Evolutionary conservation across 805 yeast species (phyloP).

Genomic region (Saturnispora kantuleensis): DNA sequence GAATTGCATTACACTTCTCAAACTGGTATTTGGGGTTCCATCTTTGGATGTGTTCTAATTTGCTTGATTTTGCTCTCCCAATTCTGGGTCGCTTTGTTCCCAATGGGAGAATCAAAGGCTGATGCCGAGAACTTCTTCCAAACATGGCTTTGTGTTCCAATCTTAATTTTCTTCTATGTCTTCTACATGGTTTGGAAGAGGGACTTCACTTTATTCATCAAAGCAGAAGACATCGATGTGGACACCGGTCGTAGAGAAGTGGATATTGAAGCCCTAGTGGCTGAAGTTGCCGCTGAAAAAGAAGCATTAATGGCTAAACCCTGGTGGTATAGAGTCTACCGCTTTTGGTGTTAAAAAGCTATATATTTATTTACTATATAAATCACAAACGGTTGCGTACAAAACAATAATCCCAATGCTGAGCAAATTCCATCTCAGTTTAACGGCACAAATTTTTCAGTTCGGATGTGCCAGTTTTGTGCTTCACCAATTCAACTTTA

Average conservation of each 20-base stretch:
- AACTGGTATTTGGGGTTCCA: constrained; percentile 60
- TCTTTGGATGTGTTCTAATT: constrained; percentile 49
- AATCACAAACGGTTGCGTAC: neutral
- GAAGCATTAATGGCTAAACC: constrained; percentile 34
- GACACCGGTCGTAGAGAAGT: constrained; percentile 49
- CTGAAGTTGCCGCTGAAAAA: constrained; percentile 41
- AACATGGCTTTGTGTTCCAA: constrained; percentile 55
- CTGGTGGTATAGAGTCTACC: constrained; percentile 34
- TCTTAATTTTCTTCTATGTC: constrained; percentile 41
- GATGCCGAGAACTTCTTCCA: constrained; percentile 53
- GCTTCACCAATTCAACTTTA: neutral
- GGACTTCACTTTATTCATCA: constrained; percentile 34
- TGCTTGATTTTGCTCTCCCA: constrained; percentile 58
- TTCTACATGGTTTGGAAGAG: constrained; percentile 30
- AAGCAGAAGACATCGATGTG: constrained; percentile 43
- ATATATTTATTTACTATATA: neutral
- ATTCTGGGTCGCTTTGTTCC: constrained; percentile 76
- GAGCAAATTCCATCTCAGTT: too few relatives aligned
- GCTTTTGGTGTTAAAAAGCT: constrained; percentile 37
- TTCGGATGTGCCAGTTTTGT: neutral
- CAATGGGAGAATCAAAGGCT: constrained; percentile 39
- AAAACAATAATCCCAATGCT: neutral
- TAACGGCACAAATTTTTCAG: too few relatives aligned
- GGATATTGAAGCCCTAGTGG: constrained; percentile 41
- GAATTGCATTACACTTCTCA: constrained; percentile 63